phyloP scores from a whole-genome alignment of 2,329 filamentous ascomycete genomes.

The Exophiala alcalophila region DNA sequence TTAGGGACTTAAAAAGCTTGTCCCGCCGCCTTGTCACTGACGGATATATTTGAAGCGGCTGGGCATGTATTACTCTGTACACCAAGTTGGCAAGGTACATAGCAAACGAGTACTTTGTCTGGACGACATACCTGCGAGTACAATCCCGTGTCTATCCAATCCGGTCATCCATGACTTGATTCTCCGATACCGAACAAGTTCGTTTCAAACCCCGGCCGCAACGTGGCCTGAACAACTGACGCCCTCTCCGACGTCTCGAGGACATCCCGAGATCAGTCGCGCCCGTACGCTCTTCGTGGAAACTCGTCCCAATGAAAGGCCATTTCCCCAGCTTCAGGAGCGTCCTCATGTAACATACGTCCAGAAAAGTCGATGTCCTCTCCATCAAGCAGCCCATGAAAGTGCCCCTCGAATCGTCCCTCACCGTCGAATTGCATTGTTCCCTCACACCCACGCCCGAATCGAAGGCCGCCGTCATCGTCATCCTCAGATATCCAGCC shows the following conservation, averaged over 20 bases:
- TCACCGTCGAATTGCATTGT: slow-evolving; percentile 18
- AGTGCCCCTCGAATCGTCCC: slow-evolving; percentile 13
- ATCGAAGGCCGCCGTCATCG: slow-evolving; percentile 9
- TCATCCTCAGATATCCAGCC: slow-evolving; percentile 18
- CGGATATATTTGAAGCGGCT: no score
- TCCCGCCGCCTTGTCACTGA: no score
- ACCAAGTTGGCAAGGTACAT: no score
- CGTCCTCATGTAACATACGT: slow-evolving; percentile 7
- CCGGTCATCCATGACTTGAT: no score
- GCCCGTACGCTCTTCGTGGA: slow-evolving; percentile 20
- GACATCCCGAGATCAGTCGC: slow-evolving; percentile 12
- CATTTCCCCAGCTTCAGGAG: slow-evolving; percentile 9
- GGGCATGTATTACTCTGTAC: no score
- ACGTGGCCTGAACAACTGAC: not conserved
- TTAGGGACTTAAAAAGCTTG: no score
- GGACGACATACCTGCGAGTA: no score
- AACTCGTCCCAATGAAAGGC: slow-evolving; percentile 19
- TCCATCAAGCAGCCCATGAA: slow-evolving; percentile 15
- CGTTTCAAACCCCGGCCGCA: not conserved
- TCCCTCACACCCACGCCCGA: slow-evolving; percentile 23
- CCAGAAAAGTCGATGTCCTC: slow-evolving; percentile 18
- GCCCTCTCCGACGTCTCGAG: no score
- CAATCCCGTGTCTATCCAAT: no score
- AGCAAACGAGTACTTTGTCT: no score
- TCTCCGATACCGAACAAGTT: no score